Conservation (phyloP, 495 filamentous ascomycete species). For the Neurospora africana region DNA sequence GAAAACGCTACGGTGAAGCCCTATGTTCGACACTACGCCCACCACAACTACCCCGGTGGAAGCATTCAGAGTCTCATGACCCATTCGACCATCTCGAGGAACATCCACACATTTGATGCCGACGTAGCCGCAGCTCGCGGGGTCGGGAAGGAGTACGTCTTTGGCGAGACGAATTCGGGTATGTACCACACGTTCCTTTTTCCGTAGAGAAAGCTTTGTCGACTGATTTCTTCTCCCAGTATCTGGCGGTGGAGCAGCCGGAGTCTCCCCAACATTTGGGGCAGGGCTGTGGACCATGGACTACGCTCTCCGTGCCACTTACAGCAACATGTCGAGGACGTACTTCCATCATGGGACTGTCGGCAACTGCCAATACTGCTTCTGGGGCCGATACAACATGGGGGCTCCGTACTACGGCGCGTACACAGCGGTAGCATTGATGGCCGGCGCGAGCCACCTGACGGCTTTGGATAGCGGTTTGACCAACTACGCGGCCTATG, state of each 20-base stretch:
- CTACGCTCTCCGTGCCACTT: constrained; percentile 40
- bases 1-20: constrained; percentile 37
- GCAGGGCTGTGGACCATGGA: constrained; percentile 52
- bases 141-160: constrained; percentile 41
- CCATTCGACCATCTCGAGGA: constrained; percentile 29
- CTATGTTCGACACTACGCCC: constrained; percentile 44
- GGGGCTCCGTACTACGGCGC: constrained; percentile 50
- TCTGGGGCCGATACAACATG: constrained; percentile 47
- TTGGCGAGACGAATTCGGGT: constrained; percentile 53
- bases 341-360: constrained; percentile 57
- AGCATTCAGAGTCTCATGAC: constrained; percentile 40
- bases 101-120: constrained; percentile 37
- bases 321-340: constrained; percentile 36
- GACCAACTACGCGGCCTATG: constrained; percentile 42
- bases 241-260: constrained; percentile 38
- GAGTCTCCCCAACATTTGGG: constrained; percentile 47
- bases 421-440: constrained; percentile 41
- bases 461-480: constrained; percentile 40
- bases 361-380: constrained; percentile 52
- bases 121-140: constrained; percentile 38
- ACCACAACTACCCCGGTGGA: constrained; percentile 52
- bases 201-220: not conserved
- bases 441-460: constrained; percentile 41
- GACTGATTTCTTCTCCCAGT: constrained; percentile 12
- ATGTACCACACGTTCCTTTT: not conserved